These are phyloP conservation scores for Acer campestre DNA, from an alignment of 345 rosid species.

Conservation along the genomic window DNA sequence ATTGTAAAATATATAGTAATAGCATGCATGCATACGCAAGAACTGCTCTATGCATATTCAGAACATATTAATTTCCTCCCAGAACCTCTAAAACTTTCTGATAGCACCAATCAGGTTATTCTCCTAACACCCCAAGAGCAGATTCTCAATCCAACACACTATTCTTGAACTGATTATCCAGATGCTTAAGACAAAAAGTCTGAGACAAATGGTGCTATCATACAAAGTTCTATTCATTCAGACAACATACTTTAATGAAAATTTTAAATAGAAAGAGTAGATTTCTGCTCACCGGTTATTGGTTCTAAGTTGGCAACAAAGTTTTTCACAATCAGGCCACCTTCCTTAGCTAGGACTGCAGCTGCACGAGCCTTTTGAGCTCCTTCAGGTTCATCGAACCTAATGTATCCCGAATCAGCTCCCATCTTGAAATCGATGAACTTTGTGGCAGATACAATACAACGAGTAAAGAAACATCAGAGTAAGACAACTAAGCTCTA, in stretches of 20 bases:
- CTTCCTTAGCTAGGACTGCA: conserved; percentile 85
- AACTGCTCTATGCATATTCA: neutral
- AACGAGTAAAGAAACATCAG: conserved; percentile 6
- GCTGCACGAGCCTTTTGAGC: conserved; percentile 96
- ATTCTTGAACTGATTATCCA: neutral
- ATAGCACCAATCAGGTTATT: conserved; percentile 1
- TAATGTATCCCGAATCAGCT: conserved; percentile 67
- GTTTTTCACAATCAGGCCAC: conserved; percentile 78
- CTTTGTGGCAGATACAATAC: conserved; percentile 35
- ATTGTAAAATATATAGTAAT: neutral
- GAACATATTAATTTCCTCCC: neutral
- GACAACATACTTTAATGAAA: neutral
- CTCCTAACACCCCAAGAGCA: neutral
- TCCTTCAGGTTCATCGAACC: conserved; percentile 89
- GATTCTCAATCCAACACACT: neutral
- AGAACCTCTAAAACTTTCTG: neutral
- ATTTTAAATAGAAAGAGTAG: neutral
- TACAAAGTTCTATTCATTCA: neutral
- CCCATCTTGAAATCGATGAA: conserved; percentile 90
- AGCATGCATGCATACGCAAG: neutral
- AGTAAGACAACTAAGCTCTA: conserved; percentile 4
- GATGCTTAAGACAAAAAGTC: neutral
- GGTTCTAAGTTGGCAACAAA: conserved; percentile 78
- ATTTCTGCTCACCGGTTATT: conserved; percentile 59
- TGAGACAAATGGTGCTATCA: neutral